phyloP scores from a whole-genome alignment of 1,284 basidiomycete species.

The Xerocomus amazonicus region DNA sequence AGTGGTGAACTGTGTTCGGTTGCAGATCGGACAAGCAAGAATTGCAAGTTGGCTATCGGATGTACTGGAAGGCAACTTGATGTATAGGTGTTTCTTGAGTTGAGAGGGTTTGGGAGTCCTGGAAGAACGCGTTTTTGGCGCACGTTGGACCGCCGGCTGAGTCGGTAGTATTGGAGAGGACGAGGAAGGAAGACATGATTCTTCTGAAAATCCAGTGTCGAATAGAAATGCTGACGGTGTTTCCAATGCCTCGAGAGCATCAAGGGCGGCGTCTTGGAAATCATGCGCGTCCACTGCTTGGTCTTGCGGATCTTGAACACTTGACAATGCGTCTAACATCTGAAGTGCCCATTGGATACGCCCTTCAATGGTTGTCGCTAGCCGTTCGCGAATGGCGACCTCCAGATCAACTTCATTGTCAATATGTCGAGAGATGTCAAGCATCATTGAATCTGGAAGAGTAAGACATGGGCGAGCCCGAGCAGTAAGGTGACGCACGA shows the following conservation, averaged over 20 bases:
- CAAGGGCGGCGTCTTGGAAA: constrained; percentile 52
- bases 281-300: constrained; percentile 23
- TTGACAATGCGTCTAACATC: constrained; percentile 49
- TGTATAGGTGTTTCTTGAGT: constrained; percentile 44
- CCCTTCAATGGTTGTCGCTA: constrained; percentile 54
- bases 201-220: constrained; percentile 34
- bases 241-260: constrained; percentile 54
- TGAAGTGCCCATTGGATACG: constrained; percentile 64
- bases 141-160: constrained; percentile 19
- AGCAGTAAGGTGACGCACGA: neutral
- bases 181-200: constrained; percentile 23
- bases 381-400: constrained; percentile 53
- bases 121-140: constrained; percentile 36
- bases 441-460: constrained; percentile 15
- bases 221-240: constrained; percentile 49
- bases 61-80: constrained; percentile 35
- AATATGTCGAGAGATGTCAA: constrained; percentile 22
- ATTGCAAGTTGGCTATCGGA: constrained; percentile 38
- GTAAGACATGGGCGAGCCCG: neutral
- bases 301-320: constrained; percentile 13
- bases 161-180: constrained; percentile 16
- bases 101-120: constrained; percentile 33
- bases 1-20: constrained; percentile 62
- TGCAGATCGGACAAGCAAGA: constrained; percentile 60
- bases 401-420: constrained; percentile 60